phyloP scores from a whole-genome alignment of 441 rosid genomes.

The Biscutella laevigata region DNA sequence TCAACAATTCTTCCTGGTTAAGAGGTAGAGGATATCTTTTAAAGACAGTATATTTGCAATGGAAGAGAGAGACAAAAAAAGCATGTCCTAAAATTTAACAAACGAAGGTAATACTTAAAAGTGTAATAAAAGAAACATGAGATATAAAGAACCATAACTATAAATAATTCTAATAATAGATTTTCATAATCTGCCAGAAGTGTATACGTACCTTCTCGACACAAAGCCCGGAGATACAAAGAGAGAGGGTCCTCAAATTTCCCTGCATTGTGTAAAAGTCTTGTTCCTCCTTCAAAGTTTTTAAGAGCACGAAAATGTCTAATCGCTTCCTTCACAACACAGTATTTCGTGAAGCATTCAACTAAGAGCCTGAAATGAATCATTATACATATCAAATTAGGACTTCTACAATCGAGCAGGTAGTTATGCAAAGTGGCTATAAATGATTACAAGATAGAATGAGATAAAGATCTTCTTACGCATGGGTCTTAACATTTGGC shows the following conservation, averaged over 20 bases:
- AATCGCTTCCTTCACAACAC: slow-evolving; percentile 80
- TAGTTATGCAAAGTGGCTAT: background rate
- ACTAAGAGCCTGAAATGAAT: slow-evolving; percentile 62
- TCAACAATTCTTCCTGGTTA: slow-evolving; percentile 83
- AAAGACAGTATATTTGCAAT: background rate
- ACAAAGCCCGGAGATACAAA: slow-evolving; percentile 86
- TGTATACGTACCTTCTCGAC: slow-evolving; percentile 72
- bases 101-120: background rate
- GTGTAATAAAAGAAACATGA: background rate
- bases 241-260: slow-evolving; percentile 90
- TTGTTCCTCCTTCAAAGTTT: slow-evolving; percentile 77
- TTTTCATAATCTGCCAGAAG: background rate
- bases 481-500: slow-evolving; percentile 80
- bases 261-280: slow-evolving; percentile 59
- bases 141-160: background rate
- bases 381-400: slow-evolving; percentile 8
- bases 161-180: background rate
- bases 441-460: background rate
- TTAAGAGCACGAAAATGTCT: slow-evolving; percentile 86
- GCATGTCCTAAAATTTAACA: background rate
- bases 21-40: slow-evolving; percentile 16
- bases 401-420: background rate
- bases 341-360: slow-evolving; percentile 90
- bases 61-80: background rate
- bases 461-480: slow-evolving; percentile 40